Evolutionary conservation across 2,329 filamentous ascomycete genomes (phyloP).

Genomic region (Corinectria fuckeliana): DNA sequence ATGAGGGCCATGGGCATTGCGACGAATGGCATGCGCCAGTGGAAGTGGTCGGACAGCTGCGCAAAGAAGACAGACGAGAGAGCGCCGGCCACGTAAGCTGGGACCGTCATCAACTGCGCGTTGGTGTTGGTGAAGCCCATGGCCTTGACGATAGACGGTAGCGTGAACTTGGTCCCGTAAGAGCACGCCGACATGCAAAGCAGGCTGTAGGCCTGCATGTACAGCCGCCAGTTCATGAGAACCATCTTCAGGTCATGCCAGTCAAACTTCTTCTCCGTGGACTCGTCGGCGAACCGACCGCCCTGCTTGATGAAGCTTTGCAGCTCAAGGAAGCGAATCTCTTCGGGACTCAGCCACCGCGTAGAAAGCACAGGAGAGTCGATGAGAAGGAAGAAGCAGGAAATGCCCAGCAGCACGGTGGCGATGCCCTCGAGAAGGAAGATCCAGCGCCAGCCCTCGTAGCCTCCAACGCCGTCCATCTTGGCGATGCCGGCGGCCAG

Average conservation of each 20-base stretch:
- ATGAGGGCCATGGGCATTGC: no score
- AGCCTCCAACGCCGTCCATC: constrained; percentile 52
- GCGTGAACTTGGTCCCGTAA: constrained; percentile 44
- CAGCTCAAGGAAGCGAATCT: constrained; percentile 49
- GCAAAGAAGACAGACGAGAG: constrained; percentile 42
- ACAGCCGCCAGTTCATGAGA: constrained; percentile 55
- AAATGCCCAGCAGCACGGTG: constrained; percentile 46
- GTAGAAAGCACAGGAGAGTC: constrained; percentile 47
- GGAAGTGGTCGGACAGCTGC: constrained; percentile 45
- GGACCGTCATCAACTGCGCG: constrained; percentile 44
- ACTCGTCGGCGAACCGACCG: constrained; percentile 35
- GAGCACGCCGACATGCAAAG: constrained; percentile 50
- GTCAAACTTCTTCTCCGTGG: constrained; percentile 40
- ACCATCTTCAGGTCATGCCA: constrained; percentile 46
- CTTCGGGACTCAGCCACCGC: constrained; percentile 47
- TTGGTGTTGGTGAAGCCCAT: constrained; percentile 48
- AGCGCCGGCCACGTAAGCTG: constrained; percentile 46
- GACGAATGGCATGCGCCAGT: constrained; percentile 49
- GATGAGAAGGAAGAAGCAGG: constrained; percentile 55
- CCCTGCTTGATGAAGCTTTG: no score
- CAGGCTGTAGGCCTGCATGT: constrained; percentile 50
- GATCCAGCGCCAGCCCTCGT: constrained; percentile 57
- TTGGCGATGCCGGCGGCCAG: constrained; percentile 52
- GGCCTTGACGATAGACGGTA: constrained; percentile 48
- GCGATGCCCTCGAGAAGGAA: constrained; percentile 60